A percentile compares a stretch with the other conserved stretches of the same genome.
phyloP scores from a whole-genome alignment of 257 asterid genomes.

The Solanum habrochaites region DNA sequence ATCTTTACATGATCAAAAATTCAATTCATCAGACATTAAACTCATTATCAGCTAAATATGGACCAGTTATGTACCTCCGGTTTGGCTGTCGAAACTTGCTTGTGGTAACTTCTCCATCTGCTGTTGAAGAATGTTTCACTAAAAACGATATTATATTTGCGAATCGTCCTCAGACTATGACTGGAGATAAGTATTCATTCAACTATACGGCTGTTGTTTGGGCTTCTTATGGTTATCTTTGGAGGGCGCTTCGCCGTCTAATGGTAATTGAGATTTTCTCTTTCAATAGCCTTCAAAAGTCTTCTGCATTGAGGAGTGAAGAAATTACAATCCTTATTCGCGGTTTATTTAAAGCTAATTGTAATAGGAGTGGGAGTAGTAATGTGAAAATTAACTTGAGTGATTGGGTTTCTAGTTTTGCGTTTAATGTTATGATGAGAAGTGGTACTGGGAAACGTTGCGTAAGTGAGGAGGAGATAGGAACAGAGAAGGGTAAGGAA shows the following conservation, averaged over 20 bases:
- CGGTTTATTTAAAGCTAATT: not conserved
- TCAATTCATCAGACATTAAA: conserved; percentile 19
- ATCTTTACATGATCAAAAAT: conserved; percentile 34
- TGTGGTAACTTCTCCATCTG: conserved; percentile 39
- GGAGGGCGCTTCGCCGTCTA: conserved; percentile 35
- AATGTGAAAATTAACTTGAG: conserved; percentile 19
- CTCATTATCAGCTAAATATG: conserved; percentile 21
- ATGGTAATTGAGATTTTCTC: conserved; percentile 29
- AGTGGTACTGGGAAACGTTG: conserved; percentile 20
- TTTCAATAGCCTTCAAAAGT: conserved; percentile 20
- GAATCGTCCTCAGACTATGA: conserved; percentile 29
- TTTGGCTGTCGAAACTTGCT: conserved; percentile 26
- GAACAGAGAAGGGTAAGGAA: conserved; percentile 18
- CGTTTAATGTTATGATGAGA: conserved; percentile 26
- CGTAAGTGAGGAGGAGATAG: conserved; percentile 24
- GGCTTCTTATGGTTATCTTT: conserved; percentile 31
- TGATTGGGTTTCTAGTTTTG: conserved; percentile 7
- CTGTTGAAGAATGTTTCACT: conserved; percentile 47
- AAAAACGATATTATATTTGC: conserved; percentile 38
- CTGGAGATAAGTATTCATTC: conserved; percentile 23
- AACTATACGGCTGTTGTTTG: conserved; percentile 9
- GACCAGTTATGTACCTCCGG: conserved; percentile 32
- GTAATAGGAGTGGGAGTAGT: not conserved
- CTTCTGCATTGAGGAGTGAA: conserved; percentile 23
- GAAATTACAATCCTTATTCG: conserved; percentile 11